These are phyloP conservation scores for Tricholoma furcatifolium DNA, from an alignment of 768 basidiomycete species.

Conservation along the genomic window DNA sequence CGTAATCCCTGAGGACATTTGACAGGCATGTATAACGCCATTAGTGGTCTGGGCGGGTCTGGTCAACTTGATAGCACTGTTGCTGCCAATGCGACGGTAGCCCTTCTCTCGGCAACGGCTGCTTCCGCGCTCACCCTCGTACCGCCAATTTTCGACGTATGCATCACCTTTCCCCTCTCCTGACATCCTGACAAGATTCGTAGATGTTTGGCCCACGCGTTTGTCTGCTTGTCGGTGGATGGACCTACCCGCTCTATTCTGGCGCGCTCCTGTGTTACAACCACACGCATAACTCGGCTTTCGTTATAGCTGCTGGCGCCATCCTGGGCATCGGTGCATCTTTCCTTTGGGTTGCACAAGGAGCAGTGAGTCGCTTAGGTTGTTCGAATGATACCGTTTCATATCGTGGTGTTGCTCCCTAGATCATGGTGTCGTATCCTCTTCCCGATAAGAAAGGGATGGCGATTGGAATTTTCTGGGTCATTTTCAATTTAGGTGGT, in stretches of 20 bases:
- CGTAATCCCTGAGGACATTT: neutral
- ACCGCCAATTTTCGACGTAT: slow-evolving; percentile 27
- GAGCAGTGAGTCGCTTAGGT: slow-evolving; percentile 19
- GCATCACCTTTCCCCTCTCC: neutral
- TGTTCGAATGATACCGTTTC: too few relatives aligned
- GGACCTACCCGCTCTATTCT: slow-evolving; percentile 28
- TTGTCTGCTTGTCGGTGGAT: slow-evolving; percentile 25
- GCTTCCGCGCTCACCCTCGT: slow-evolving; percentile 27
- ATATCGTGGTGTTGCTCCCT: neutral
- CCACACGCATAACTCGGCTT: slow-evolving; percentile 25
- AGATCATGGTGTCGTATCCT: slow-evolving; percentile 31
- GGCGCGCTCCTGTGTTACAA: slow-evolving; percentile 28
- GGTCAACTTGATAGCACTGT: slow-evolving; percentile 29
- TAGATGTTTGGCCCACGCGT: slow-evolving; percentile 27
- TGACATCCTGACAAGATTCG: neutral
- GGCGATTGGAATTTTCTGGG: slow-evolving; percentile 28
- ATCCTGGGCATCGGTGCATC: slow-evolving; percentile 28
- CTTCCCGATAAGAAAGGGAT: slow-evolving; percentile 26
- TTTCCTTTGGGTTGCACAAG: slow-evolving; percentile 29
- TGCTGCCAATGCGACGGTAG: slow-evolving; percentile 28
- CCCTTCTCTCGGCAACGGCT: slow-evolving; percentile 25
- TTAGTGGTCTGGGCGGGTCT: slow-evolving; percentile 26
- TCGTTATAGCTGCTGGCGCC: slow-evolving; percentile 27
- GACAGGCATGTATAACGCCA: slow-evolving; percentile 30
- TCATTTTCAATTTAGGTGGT: slow-evolving; percentile 29